Evolutionary conservation across 352 stramenopile species (phyloP), one percentile per base, ranked within the genome.

Genomic region (Globisporangium carolinianum): DNA sequence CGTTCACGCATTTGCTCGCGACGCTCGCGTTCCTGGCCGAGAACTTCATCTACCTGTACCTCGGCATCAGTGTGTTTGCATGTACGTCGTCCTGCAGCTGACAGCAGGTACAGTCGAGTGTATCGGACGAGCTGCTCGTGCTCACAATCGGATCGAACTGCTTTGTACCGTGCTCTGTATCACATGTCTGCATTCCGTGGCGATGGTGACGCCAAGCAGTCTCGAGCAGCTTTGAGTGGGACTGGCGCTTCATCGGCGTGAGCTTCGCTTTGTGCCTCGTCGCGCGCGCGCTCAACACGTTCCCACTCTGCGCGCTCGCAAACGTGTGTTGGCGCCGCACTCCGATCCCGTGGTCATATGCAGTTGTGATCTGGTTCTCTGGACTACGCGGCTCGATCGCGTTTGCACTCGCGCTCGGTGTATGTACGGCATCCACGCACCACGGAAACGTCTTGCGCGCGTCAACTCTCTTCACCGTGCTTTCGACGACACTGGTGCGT

Each of bases 341-440:
- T 24, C 55, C 62, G 53, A 79, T 79, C 48, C 71, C 71, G 17
- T 60, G 69, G 14, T 61, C 48, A 46, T 67, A 75, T 54, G 69
- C 73, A 66, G 12, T 77, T 24, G 66, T 75, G 50, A 76, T 96
- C 51, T 96, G 80, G 79, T 94, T 95, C 60, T 79, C 80, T 10
- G 88, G 88, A 6, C 68, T 96, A 10, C 76, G 88, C 24, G 88
- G 88, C n/a, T 64, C 87, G 43, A 82, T 97, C 35, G 81, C 86
- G 10, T 97, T 92, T 59, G 81, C 84, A 14, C 76, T 87, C 35
- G 65, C 61, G 36, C 57, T 77, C 8, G 77, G 72, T 47, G 62
- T 75, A 6, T 45, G 58, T 24, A 71, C 24, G 24, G 24, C 24
- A 2, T 24, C 24, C 24, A 24, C 1, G 1, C 24, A 24, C 24